These are phyloP conservation scores for Gloeophyllum trabeum DNA, from an alignment of 768 basidiomycete species.

Conservation along the genomic window DNA sequence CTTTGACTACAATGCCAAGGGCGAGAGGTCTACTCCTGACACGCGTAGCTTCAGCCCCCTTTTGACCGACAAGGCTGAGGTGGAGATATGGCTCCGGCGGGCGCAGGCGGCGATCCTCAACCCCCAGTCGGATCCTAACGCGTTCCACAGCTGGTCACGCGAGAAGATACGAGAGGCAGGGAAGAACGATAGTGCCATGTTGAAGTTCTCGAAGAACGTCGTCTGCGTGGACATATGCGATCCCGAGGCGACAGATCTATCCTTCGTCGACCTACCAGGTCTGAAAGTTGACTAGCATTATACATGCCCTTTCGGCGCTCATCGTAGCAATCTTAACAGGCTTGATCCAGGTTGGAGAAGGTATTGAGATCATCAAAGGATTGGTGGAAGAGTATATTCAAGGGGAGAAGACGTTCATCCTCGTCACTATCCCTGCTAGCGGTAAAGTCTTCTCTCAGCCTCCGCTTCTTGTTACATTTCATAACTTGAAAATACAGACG, in stretches of 20 bases:
- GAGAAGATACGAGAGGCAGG: constrained; percentile 14
- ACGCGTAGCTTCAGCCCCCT: constrained; percentile 15
- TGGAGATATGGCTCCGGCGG: constrained; percentile 33
- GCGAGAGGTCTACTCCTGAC: background rate
- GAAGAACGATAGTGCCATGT: constrained; percentile 14
- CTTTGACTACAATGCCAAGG: constrained; percentile 6
- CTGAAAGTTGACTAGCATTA: background rate
- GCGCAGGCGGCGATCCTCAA: constrained; percentile 35
- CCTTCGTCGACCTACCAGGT: constrained; percentile 16
- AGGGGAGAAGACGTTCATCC: constrained; percentile 43
- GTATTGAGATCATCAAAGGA: constrained; percentile 32
- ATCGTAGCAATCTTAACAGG: constrained; percentile 18
- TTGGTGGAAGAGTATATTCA: constrained; percentile 37
- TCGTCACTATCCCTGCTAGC: constrained; percentile 56
- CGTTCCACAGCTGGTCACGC: constrained; percentile 13
- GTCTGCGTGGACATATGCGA: constrained; percentile 20
- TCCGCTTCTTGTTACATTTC: background rate
- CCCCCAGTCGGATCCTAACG: constrained; percentile 7
- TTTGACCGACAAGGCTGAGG: constrained; percentile 17
- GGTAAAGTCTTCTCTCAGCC: constrained; percentile 22
- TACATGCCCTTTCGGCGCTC: background rate
- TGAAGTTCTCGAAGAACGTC: constrained; percentile 17
- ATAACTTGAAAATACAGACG: constrained; percentile 29
- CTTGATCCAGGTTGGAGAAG: constrained; percentile 43
- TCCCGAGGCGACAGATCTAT: constrained; percentile 11